Percentiles rank a stretch among this genome's conserved stretches.
These are phyloP conservation scores for Ophiosphaerella narmari DNA, from an alignment of 2,329 filamentous ascomycete genomes.

Conservation along the genomic window DNA sequence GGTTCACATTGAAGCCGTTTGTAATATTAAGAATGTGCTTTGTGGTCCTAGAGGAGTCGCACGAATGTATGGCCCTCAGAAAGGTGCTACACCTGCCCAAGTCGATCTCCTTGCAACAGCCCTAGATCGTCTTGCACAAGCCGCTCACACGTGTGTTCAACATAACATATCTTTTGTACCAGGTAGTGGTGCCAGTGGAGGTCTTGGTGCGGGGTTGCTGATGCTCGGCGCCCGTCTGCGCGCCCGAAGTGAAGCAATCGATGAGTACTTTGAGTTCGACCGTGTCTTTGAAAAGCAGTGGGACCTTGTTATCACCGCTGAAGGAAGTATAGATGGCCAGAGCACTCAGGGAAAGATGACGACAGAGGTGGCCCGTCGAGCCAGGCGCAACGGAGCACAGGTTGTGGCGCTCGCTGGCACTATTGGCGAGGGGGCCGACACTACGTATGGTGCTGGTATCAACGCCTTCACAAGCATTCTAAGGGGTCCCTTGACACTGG, in stretches of 20 bases:
- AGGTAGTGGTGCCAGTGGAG: constrained; percentile 58
- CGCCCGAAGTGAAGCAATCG: constrained; percentile 56
- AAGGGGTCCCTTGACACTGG: constrained; percentile 38
- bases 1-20: constrained; percentile 55
- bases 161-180: constrained; percentile 47
- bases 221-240: constrained; percentile 54
- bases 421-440: constrained; percentile 35
- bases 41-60: constrained; percentile 57
- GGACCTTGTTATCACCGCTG: constrained; percentile 59
- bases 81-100: constrained; percentile 53
- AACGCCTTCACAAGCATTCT: constrained; percentile 47
- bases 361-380: constrained; percentile 56
- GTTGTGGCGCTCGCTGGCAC: constrained; percentile 49
- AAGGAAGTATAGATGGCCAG: constrained; percentile 59
- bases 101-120: constrained; percentile 50
- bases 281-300: constrained; percentile 52
- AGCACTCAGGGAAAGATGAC: constrained; percentile 60
- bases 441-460: constrained; percentile 33
- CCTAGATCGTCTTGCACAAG: constrained; percentile 50
- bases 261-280: constrained; percentile 56
- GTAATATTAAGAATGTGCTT: constrained; percentile 58
- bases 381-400: constrained; percentile 52
- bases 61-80: constrained; percentile 58
- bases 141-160: constrained; percentile 42
- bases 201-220: constrained; percentile 57